Evolutionary conservation across 257 asterid genomes (phyloP).

Genomic region (Verbascum thapsus): DNA sequence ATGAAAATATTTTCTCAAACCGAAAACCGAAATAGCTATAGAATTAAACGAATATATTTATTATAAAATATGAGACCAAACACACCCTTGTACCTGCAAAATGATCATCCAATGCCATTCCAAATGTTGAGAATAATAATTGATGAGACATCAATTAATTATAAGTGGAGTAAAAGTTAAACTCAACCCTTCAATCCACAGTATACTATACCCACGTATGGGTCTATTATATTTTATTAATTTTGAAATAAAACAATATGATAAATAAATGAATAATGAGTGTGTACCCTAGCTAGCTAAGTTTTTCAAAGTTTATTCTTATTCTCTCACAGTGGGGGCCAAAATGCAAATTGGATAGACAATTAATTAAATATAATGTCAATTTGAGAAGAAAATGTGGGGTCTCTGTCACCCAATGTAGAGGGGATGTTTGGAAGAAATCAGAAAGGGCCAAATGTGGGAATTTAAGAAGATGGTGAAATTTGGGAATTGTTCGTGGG

Average conservation of each 20-base stretch:
- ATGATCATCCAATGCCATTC: constrained; percentile 24
- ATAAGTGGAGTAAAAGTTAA: constrained; percentile 22
- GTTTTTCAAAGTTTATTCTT: constrained; percentile 33
- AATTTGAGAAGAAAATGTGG: constrained; percentile 30
- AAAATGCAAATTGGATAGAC: constrained; percentile 23
- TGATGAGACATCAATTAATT: constrained; percentile 28
- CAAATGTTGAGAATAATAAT: constrained; percentile 19
- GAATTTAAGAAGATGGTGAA: constrained; percentile 28
- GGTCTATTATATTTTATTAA: neutral
- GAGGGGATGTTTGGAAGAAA: constrained; percentile 52
- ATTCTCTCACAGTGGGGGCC: constrained; percentile 35
- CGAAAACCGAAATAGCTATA: too few relatives aligned
- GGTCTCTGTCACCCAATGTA: constrained; percentile 50
- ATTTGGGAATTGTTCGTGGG: constrained; percentile 20
- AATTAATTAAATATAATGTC: neutral
- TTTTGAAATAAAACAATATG: neutral
- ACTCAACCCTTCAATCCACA: constrained; percentile 1
- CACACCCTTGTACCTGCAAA: constrained; percentile 23
- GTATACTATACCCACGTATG: neutral
- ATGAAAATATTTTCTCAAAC: too few relatives aligned
- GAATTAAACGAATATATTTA: too few relatives aligned
- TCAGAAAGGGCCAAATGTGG: constrained; percentile 34
- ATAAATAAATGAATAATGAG: neutral
- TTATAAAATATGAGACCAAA: too few relatives aligned
- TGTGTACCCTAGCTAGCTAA: neutral